Base-by-base conservation (phyloP, 768 basidiomycete genomes). In the Tephrocybe rancida region DNA sequence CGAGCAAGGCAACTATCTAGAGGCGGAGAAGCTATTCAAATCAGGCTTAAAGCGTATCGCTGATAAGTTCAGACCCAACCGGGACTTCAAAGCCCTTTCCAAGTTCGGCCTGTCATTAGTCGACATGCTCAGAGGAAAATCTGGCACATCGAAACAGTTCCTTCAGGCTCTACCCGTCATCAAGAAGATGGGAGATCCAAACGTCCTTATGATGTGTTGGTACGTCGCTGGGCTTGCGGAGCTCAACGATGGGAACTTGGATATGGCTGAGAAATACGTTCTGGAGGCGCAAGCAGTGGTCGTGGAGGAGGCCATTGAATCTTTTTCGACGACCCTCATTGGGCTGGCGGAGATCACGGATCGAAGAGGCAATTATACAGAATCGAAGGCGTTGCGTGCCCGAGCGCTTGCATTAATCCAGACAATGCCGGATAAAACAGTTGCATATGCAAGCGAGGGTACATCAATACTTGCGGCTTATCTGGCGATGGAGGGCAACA, bases 291-390 rank as follows among this genome's bases (percentile, higher is more conserved):
- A 14, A 18, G 27, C 22, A 1, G 3, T 5, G 1, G 19, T 5
- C 9, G 34, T 34, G 18, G 38, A 43, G 13, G 16, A 37, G 5
- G 13, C 25, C 10, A 24, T 8, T 9, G 34, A 57, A 25, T 14
- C 2, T 3, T 45, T 27, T 6, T 13, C 19, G 13, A 30, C 18
- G 41, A 8, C 43, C 3, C 25, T 50, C 14, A 8, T 58, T 7
- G 37, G 29, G 6, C 18, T 42, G 35, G 56, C 29, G 1, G 56
- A 57, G 22, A 9, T 57, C 2, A 43, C 56, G 5, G 24, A 45
- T 24, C 29, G 42, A 4, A n/a, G 48, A 45, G 52, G 48, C 9
- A 26, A 54, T 3, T 3, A 7, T 3, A 16, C 22, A 2, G 48
- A 57, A 14, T 25, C 48, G 3, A 50, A 24, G n/a, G 24, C 13